phyloP scores from a whole-genome alignment of 2,329 filamentous ascomycete species.

The Gliomastix tumulicola region DNA sequence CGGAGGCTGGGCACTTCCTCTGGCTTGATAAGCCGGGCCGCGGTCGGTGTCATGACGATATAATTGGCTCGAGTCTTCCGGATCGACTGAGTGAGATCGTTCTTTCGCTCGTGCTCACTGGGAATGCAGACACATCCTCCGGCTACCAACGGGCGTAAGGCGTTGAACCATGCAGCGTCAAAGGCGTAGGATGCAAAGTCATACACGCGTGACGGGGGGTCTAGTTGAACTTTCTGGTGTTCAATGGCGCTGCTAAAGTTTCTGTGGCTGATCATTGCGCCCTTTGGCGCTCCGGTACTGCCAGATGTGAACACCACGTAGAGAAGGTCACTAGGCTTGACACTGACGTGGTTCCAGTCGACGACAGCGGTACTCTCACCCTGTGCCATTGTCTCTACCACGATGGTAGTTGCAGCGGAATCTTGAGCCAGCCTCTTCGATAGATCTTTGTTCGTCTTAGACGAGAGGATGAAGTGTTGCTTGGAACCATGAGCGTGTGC shows the following conservation, averaged over 20 bases:
- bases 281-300: conserved; percentile 15
- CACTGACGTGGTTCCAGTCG: no score
- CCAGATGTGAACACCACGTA: conserved; percentile 8
- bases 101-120: conserved; percentile 7
- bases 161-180: conserved; percentile 6
- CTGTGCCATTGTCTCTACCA: background rate
- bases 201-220: background rate
- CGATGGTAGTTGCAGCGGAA: background rate
- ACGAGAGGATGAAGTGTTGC: conserved; percentile 2
- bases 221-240: background rate
- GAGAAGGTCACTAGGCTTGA: background rate
- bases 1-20: conserved; percentile 7
- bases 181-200: conserved; percentile 8
- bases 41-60: conserved; percentile 7
- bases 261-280: conserved; percentile 11
- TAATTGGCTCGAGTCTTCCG: conserved; percentile 6
- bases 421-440: background rate
- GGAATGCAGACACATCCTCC: conserved; percentile 9
- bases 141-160: conserved; percentile 3
- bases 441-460: background rate
- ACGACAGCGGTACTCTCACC: no score
- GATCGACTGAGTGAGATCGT: conserved; percentile 7
- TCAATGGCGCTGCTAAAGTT: conserved; percentile 7
- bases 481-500: conserved; percentile 2
- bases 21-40: conserved; percentile 11